Evolutionary conservation across 805 yeast genomes (phyloP).

Genomic region (Saccharomycopsis babjevae): DNA sequence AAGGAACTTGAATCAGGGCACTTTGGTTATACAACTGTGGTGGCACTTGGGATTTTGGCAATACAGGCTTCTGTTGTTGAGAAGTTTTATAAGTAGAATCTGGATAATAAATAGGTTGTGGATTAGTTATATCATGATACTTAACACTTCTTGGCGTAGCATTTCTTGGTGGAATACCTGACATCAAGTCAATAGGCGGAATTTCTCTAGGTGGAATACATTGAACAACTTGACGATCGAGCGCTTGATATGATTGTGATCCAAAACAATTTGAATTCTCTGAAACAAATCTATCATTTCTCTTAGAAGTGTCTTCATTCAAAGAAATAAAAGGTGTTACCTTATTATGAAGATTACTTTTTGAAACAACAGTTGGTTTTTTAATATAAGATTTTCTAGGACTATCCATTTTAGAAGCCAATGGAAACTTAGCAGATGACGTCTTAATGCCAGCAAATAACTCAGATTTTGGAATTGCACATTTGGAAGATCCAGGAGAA

Average conservation of each 20-base stretch:
- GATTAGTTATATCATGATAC: neutral
- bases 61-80: neutral
- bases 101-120: neutral
- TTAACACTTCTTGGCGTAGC: neutral
- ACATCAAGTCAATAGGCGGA: neutral
- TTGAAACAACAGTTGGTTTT: neutral
- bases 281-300: neutral
- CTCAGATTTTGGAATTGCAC: constrained; percentile 2
- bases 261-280: neutral
- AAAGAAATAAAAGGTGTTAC: neutral
- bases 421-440: neutral
- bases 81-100: neutral
- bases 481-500: neutral
- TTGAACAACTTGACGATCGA: neutral
- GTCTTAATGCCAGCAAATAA: constrained; percentile 4
- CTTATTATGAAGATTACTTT: neutral
- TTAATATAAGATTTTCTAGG: constrained; percentile 4
- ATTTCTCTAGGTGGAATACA: neutral
- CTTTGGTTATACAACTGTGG: neutral
- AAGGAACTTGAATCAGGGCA: neutral
- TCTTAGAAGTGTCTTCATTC: neutral
- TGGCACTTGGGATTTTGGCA: neutral
- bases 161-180: neutral
- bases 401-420: neutral
- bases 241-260: neutral